A percentile compares a stretch with the other conserved stretches of the same genome.
phyloP scores from a whole-genome alignment of 352 stramenopile genomes.

The Phytophthora pinifolia region DNA sequence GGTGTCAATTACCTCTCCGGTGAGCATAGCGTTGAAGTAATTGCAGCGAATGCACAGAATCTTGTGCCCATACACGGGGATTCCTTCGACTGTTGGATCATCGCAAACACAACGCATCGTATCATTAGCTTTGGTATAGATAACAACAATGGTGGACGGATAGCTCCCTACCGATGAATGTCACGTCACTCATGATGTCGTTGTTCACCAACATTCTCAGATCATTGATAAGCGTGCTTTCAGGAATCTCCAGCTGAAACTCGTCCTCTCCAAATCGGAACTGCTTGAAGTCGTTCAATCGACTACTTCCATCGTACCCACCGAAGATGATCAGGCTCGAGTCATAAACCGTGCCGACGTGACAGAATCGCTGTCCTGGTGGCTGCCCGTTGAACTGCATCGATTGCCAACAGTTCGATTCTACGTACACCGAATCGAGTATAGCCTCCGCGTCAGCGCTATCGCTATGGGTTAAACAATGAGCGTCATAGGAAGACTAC shows the following conservation, averaged over 20 bases:
- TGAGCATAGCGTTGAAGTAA: constrained; percentile 93
- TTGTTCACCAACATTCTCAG: constrained; percentile 80
- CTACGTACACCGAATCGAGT: constrained; percentile 17
- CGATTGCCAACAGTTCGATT: constrained; percentile 67
- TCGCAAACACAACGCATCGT: no score
- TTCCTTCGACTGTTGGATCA: constrained; percentile 65
- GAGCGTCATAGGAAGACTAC: no score
- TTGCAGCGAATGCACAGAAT: constrained; percentile 94
- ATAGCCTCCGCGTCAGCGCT: neutral
- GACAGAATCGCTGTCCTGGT: constrained; percentile 95
- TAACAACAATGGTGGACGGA: neutral
- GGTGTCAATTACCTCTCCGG: constrained; percentile 51
- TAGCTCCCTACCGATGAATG: constrained; percentile 64
- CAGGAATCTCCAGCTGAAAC: constrained; percentile 84
- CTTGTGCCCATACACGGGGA: constrained; percentile 88
- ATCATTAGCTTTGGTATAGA: neutral
- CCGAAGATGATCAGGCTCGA: constrained; percentile 94
- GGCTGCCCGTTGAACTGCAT: constrained; percentile 80
- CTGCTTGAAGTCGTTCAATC: constrained; percentile 95
- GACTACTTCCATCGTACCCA: constrained; percentile 95
- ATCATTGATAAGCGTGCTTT: constrained; percentile 77
- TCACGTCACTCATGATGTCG: constrained; percentile 88
- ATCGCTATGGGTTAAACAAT: neutral
- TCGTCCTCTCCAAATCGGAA: constrained; percentile 86
- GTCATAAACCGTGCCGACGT: constrained; percentile 93